phyloP scores from a whole-genome alignment of 1,139 yeast genomes.

The Candida sp. region DNA sequence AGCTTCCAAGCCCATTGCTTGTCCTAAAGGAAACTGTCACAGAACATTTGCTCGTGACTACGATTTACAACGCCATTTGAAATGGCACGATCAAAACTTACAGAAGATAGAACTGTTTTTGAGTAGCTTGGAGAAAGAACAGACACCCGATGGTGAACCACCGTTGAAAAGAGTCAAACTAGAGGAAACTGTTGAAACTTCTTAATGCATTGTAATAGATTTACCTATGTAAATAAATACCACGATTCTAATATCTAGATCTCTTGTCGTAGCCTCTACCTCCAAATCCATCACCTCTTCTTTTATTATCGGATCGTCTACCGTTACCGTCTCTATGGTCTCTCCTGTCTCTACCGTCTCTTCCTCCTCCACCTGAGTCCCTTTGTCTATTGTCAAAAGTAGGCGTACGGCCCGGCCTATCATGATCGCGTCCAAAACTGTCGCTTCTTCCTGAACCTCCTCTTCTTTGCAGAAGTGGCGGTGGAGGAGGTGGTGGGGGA shows the following conservation, averaged over 20 bases:
- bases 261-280: conserved; percentile 38
- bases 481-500: conserved; percentile 7
- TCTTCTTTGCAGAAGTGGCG: conserved; percentile 3
- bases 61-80: conserved; percentile 56
- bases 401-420: background rate
- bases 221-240: background rate
- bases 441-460: conserved; percentile 3
- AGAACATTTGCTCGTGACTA: conserved; percentile 50
- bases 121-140: conserved; percentile 26
- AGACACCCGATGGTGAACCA: conserved; percentile 11
- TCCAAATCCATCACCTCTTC: conserved; percentile 27
- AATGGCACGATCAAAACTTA: conserved; percentile 54
- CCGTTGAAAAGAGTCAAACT: conserved; percentile 9
- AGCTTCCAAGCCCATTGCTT: conserved; percentile 36
- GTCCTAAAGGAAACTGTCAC: conserved; percentile 52
- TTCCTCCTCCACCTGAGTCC: background rate
- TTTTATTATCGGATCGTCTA: conserved; percentile 20
- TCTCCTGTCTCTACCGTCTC: conserved; percentile 3
- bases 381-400: conserved; percentile 9
- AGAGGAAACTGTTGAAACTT: conserved; percentile 5
- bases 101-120: conserved; percentile 36
- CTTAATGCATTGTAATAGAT: background rate
- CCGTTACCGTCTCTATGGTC: conserved; percentile 8
- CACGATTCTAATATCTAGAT: conserved; percentile 24
- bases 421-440: background rate